Evolutionary conservation across 2,329 filamentous ascomycete genomes (phyloP), one percentile per base, ranked within the genome.

Genomic region (Trichophyton equinum): DNA sequence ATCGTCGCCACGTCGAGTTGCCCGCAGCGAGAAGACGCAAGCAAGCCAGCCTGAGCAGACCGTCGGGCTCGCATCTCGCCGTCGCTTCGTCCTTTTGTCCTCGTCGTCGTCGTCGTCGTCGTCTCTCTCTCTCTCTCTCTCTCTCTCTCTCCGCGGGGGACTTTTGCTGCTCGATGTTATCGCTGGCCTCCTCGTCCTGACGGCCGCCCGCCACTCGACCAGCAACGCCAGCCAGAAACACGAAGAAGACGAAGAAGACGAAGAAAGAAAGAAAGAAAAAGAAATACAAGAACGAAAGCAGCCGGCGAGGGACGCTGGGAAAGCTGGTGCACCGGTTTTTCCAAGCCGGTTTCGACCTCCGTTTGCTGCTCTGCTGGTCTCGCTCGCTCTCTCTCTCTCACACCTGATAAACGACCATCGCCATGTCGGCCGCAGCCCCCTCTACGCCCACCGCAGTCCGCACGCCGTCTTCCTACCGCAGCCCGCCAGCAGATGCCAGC

Each of bases 361-460:
- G 25, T 27, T 27, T 18, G 18, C 18, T 18, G 18, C 18, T 18
- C 25, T 30, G 27, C 27, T 7, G 5, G 27, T 6, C 27, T 30
- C 27, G 6, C 27, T 30, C 27, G 1, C 33, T 38, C 33, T 2
- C 9, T 7, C 1, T 13, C 33, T 9, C 33, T 38, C 33, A 3
- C 33, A 18, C 18, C 18, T 18, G 33, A 38, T 38, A 38, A 11
- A 38, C 33, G 33, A 3, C 33, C 33, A 38, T 38, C 33, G 22
- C 49, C 49, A 78, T 78, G 76, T 76, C 76, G 66, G 72, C 78
- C 60, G 73, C 79, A 64, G 75, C 79, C 61, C 68, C 71, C 58
- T 74, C 77, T 64, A 74, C 75, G 63, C 72, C 78, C 20, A 69
- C 76, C 58, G 70, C 81, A 62, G 74, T 76, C 64, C 79, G 79